Evolutionary conservation across 208 protist species (phyloP).

Genomic region (Vickermania spadyakhi): DNA sequence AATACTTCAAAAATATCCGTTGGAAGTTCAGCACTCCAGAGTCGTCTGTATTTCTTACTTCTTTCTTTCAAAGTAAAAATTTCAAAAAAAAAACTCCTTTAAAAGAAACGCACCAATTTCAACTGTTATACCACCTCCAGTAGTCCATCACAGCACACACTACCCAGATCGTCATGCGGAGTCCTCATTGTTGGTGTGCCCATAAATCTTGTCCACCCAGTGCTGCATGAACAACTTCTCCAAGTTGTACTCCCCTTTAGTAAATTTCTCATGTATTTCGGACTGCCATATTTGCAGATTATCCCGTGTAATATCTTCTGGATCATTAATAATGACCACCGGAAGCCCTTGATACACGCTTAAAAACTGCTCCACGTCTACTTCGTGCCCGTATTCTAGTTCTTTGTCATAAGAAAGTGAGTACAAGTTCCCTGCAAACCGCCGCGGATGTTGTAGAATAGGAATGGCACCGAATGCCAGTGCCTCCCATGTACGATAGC

Average conservation of each 20-base stretch:
- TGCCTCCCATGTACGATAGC: not conserved
- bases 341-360: not conserved
- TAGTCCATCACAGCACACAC: too few relatives aligned
- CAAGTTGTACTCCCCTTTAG: not conserved
- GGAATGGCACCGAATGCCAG: not conserved
- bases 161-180: too few relatives aligned
- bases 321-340: not conserved
- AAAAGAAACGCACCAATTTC: too few relatives aligned
- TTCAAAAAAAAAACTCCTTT: too few relatives aligned
- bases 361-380: not conserved
- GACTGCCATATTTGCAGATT: not conserved
- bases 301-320: not conserved
- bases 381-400: not conserved
- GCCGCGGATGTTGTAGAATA: not conserved
- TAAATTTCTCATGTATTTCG: not conserved
- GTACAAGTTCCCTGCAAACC: not conserved
- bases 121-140: too few relatives aligned
- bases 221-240: not conserved
- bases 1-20: too few relatives aligned
- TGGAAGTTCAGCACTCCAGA: too few relatives aligned
- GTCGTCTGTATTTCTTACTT: too few relatives aligned
- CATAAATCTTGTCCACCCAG: constrained; percentile 1
- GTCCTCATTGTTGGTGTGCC: not conserved
- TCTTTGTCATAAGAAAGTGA: not conserved
- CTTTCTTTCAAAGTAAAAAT: too few relatives aligned